Evolutionary conservation across 2,329 filamentous ascomycete genomes (phyloP).

Genomic region (Verticillium zaregamsianum): DNA sequence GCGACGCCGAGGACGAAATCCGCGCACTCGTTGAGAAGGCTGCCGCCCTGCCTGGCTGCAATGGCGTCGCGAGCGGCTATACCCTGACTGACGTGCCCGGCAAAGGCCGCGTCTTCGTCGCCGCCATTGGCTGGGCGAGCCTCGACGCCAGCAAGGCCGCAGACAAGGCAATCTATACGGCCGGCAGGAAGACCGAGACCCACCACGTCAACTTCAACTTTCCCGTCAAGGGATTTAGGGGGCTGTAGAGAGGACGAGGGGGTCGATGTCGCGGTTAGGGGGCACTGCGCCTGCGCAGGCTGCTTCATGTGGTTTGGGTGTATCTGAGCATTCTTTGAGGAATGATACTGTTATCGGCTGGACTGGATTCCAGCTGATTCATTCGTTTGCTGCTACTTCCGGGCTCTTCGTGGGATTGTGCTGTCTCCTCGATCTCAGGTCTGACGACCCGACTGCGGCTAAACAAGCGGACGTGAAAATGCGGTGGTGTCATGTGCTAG

Average conservation of each 20-base stretch:
- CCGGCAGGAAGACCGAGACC: slow-evolving; percentile 13
- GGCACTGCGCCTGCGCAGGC: too few relatives aligned
- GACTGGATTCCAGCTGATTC: too few relatives aligned
- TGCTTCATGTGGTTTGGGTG: too few relatives aligned
- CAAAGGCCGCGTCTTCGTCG: slow-evolving; percentile 18
- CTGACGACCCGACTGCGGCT: too few relatives aligned
- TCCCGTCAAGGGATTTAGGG: slow-evolving; percentile 21
- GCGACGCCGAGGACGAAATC: slow-evolving; percentile 29
- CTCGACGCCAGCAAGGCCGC: slow-evolving; percentile 17
- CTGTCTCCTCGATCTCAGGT: too few relatives aligned
- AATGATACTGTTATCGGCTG: too few relatives aligned
- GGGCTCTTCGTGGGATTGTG: too few relatives aligned
- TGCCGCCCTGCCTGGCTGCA: slow-evolving; percentile 16
- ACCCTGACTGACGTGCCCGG: slow-evolving; percentile 9
- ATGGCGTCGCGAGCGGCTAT: slow-evolving; percentile 18
- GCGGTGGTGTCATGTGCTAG: too few relatives aligned
- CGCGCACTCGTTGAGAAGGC: slow-evolving; percentile 15
- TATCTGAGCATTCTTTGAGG: too few relatives aligned
- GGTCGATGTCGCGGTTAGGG: too few relatives aligned
- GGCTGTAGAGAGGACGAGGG: slow-evolving; percentile 4
- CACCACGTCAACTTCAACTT: slow-evolving; percentile 22
- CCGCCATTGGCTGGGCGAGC: slow-evolving; percentile 18
- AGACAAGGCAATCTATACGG: slow-evolving; percentile 12
- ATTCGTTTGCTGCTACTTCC: too few relatives aligned
- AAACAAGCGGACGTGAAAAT: too few relatives aligned